phyloP scores from a whole-genome alignment of 257 asterid species.

The Solanum microdontum region DNA sequence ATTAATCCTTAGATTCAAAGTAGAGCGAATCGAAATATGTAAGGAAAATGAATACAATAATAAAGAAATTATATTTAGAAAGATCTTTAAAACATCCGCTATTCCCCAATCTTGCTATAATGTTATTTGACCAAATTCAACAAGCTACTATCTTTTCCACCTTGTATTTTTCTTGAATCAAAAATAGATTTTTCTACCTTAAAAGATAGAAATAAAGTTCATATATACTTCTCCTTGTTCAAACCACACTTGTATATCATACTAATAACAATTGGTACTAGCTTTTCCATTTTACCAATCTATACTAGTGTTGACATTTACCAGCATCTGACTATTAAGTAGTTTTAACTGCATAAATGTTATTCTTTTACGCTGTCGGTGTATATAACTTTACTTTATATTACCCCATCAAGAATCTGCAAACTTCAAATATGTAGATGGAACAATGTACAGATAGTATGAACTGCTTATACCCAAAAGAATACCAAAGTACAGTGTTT shows the following conservation, averaged over 20 bases:
- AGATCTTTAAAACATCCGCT: neutral
- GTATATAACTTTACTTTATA: neutral
- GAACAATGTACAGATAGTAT: neutral
- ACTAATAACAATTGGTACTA: neutral
- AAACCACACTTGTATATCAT: neutral
- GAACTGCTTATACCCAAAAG: slow-evolving; percentile 20
- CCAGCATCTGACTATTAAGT: neutral
- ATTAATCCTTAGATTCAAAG: neutral
- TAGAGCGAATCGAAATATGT: neutral
- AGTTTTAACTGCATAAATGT: neutral
- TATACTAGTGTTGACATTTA: neutral
- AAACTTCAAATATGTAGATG: neutral
- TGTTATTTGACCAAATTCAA: neutral
- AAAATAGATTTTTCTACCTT: neutral
- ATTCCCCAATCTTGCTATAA: neutral
- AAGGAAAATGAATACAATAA: neutral
- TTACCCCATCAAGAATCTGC: neutral
- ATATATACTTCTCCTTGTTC: neutral
- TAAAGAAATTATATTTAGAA: no score
- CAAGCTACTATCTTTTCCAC: neutral
- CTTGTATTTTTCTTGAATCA: neutral
- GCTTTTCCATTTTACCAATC: neutral
- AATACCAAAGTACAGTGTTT: neutral
- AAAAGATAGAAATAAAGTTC: neutral
- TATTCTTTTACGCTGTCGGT: neutral